Base-by-base conservation (phyloP, 1,284 basidiomycete species). In the Leucoagaricus sp. region DNA sequence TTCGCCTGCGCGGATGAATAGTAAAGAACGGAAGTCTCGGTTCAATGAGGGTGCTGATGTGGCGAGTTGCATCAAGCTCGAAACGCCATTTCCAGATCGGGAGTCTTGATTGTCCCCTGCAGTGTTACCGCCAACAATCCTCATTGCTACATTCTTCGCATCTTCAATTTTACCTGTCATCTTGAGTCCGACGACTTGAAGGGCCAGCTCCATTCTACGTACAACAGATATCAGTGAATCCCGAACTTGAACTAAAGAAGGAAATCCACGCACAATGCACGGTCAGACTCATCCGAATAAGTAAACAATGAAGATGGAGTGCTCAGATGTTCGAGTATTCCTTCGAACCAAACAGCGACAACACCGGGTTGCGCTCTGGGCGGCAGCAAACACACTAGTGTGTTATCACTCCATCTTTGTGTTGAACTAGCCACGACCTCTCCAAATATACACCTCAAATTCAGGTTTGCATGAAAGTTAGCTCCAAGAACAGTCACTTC, bases 151-250 rank as follows among this genome's bases (percentile, higher is more conserved):
- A 61, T 94, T 92, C 70, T 92, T 89, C 3, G 94, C 93, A 57
- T 95, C 92, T 65, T 96, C 93, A 53, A 96, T 88, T 67, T 94
- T 92, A 36, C 95, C 95, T 0, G 94, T 97, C 93, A 97, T 96
- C 77, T 96, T 95, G 61, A 97, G 75, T 1, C 95, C 95, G 25
- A 98, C 94, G 8, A 97, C 94, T 68, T 96, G 94, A 6, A 98
- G 77, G 48, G 95, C 95, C 55, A 97, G 82, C 70, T 97, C 95
- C 94, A 97, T 96, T 60, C 91, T 93, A 64, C 19, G 53, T 58
- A 47, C 21, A 53, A 57, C 47, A 49, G 53, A n/a, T n/a, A n/a
- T n/a, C n/a, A 54, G 63, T 60, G 12, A 48, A 34, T 45, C 57
- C 53, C n/a, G n/a, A 51, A 28, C 61, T 25, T 56, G 36, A 48